A percentile compares a stretch with the other conserved stretches of the same genome.
Conservation (phyloP, 106 monocot species). For the Acanthochlamys bracteata region DNA sequence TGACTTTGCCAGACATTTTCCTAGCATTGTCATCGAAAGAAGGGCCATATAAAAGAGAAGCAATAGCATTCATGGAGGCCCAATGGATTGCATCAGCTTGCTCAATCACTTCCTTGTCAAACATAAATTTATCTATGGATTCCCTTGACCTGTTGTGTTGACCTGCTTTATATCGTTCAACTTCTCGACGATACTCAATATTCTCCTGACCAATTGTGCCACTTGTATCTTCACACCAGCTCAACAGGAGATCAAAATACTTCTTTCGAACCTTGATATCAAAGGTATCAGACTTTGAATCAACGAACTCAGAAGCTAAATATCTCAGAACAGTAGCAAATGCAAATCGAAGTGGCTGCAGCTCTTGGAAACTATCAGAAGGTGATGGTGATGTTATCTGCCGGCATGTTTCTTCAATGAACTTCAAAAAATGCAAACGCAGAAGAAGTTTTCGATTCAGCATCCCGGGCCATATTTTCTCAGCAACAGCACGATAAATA, state of each 20-base stretch:
- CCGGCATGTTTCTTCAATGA: conserved; percentile 77
- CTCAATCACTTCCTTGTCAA: conserved; percentile 84
- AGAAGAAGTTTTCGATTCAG: conserved; percentile 61
- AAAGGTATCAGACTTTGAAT: conserved; percentile 74
- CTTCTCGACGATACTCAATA: conserved; percentile 76
- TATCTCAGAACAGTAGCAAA: conserved; percentile 78
- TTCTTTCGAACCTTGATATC: conserved; percentile 63
- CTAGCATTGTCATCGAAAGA: conserved; percentile 98
- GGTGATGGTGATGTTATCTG: conserved; percentile 25
- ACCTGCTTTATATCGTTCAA: conserved; percentile 80
- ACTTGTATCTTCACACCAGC: conserved; percentile 80
- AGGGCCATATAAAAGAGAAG: conserved; percentile 87
- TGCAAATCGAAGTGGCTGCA: conserved; percentile 79
- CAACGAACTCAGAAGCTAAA: conserved; percentile 85
- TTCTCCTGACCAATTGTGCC: conserved; percentile 52
- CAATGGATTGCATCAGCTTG: conserved; percentile 87
- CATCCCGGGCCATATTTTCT: conserved; percentile 97
- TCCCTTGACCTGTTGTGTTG: conserved; percentile 89
- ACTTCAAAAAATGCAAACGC: conserved; percentile 68
- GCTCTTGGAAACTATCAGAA: conserved; percentile 69
- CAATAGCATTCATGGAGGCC: conserved; percentile 94
- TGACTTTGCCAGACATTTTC: conserved; percentile 76
- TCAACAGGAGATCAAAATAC: conserved; percentile 70
- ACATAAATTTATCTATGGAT: conserved; percentile 79
- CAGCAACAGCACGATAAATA: conserved; percentile 75